Percentiles rank a stretch among this genome's conserved stretches.
These are phyloP conservation scores for Geotrichum histeridarum DNA, from an alignment of 1,139 yeast genomes.

Conservation along the genomic window DNA sequence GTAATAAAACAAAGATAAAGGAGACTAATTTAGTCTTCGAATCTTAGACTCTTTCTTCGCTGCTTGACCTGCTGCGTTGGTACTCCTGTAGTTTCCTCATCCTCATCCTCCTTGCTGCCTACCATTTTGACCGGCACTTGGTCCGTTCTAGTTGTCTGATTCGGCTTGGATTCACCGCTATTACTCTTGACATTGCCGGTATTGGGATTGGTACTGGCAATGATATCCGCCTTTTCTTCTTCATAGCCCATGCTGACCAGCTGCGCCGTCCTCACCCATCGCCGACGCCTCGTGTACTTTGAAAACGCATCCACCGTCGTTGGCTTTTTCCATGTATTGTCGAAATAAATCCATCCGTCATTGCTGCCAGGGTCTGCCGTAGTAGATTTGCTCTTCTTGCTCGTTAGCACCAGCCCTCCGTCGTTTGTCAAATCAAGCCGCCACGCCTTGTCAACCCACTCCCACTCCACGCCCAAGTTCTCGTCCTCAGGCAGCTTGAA, in stretches of 20 bases:
- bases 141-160: too few relatives aligned
- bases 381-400: constrained; percentile 50
- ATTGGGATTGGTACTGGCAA: not conserved
- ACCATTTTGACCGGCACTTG: too few relatives aligned
- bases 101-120: too few relatives aligned
- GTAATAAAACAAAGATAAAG: too few relatives aligned
- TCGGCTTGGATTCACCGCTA: too few relatives aligned
- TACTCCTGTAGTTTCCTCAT: not conserved
- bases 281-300: constrained; percentile 85
- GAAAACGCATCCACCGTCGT: constrained; percentile 81
- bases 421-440: constrained; percentile 81
- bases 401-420: constrained; percentile 47
- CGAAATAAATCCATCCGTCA: constrained; percentile 84
- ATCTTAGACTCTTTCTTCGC: not conserved
- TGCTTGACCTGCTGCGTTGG: not conserved
- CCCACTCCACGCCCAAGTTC: constrained; percentile 60
- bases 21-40: not conserved
- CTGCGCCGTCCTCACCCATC: constrained; percentile 96
- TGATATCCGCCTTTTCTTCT: not conserved
- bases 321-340: constrained; percentile 92
- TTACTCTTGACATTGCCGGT: too few relatives aligned
- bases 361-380: constrained; percentile 69
- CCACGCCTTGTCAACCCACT: constrained; percentile 95
- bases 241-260: constrained; percentile 37
- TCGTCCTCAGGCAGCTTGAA: constrained; percentile 77